Evolutionary conservation across 495 filamentous ascomycete species (phyloP).

Genomic region (Astrothelium macrocarpum): DNA sequence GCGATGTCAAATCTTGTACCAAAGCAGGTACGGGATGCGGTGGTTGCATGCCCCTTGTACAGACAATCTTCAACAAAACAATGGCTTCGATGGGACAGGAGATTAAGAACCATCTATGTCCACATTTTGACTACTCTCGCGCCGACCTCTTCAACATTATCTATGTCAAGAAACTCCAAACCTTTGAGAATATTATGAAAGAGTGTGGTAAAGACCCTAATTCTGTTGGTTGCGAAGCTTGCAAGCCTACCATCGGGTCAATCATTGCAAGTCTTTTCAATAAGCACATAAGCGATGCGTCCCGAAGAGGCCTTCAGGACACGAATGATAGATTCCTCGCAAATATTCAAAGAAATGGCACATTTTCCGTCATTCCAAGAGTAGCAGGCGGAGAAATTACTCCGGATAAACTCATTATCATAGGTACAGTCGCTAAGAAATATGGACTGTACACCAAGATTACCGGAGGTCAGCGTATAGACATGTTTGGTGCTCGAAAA

Average conservation of each 20-base stretch:
- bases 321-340: slow-evolving; percentile 91
- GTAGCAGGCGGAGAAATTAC: slow-evolving; percentile 87
- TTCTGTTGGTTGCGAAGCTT: slow-evolving; percentile 81
- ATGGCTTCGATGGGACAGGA: slow-evolving; percentile 88
- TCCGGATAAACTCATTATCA: slow-evolving; percentile 77
- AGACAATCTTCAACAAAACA: slow-evolving; percentile 85
- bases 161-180: slow-evolving; percentile 68
- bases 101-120: slow-evolving; percentile 76
- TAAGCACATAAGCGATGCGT: slow-evolving; percentile 68
- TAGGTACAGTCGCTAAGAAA: slow-evolving; percentile 82
- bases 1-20: slow-evolving; percentile 85
- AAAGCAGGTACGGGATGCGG: slow-evolving; percentile 93
- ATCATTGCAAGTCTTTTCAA: slow-evolving; percentile 85
- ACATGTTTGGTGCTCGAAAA: slow-evolving; percentile 91
- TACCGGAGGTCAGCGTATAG: slow-evolving; percentile 88
- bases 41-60: slow-evolving; percentile 87
- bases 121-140: slow-evolving; percentile 78
- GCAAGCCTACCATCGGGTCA: slow-evolving; percentile 79
- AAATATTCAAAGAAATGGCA: slow-evolving; percentile 92
- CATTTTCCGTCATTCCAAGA: slow-evolving; percentile 82
- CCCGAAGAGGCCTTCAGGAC: slow-evolving; percentile 74
- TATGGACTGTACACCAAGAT: slow-evolving; percentile 91
- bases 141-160: slow-evolving; percentile 88
- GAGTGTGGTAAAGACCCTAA: slow-evolving; percentile 63
- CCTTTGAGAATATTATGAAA: slow-evolving; percentile 72